These are phyloP conservation scores for Singerocomus rubriflavus DNA, from an alignment of 1,284 basidiomycete species.

Conservation along the genomic window DNA sequence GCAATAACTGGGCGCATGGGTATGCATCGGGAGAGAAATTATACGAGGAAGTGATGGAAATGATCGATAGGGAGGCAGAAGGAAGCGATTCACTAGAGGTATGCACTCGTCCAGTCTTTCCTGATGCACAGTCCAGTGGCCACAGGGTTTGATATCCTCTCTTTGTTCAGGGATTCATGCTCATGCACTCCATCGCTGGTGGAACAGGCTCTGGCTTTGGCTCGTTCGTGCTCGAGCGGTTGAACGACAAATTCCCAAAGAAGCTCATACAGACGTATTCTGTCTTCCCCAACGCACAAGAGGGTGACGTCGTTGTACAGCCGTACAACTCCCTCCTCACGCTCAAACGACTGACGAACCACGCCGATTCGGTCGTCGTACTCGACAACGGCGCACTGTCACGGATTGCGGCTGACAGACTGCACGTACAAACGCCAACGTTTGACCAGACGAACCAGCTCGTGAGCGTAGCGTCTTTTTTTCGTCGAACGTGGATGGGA, in stretches of 20 bases:
- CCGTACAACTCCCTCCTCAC: conserved; percentile 98
- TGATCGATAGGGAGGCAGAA: conserved; percentile 98
- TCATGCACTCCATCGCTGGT: conserved; percentile 98
- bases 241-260: conserved; percentile 98
- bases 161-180: conserved; percentile 85
- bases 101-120: conserved; percentile 14
- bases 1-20: conserved; percentile 99
- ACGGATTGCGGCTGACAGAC: conserved; percentile 86
- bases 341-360: conserved; percentile 91
- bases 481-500: not conserved
- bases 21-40: conserved; percentile 87
- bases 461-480: conserved; percentile 39
- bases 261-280: conserved; percentile 99
- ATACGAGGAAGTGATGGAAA: conserved; percentile 98
- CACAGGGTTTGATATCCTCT: not conserved
- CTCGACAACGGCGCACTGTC: conserved; percentile 95
- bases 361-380: conserved; percentile 97
- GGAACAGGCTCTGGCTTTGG: conserved; percentile 98
- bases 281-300: conserved; percentile 93
- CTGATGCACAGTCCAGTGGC: not conserved
- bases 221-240: conserved; percentile 92
- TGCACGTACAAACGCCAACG: conserved; percentile 88
- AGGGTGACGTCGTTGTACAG: conserved; percentile 94
- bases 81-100: conserved; percentile 98
- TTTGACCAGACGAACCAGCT: conserved; percentile 96